Evolutionary conservation across 2,329 filamentous ascomycete species (phyloP), one percentile per base, ranked within the genome.

Genomic region (Xylariaceae sp.): DNA sequence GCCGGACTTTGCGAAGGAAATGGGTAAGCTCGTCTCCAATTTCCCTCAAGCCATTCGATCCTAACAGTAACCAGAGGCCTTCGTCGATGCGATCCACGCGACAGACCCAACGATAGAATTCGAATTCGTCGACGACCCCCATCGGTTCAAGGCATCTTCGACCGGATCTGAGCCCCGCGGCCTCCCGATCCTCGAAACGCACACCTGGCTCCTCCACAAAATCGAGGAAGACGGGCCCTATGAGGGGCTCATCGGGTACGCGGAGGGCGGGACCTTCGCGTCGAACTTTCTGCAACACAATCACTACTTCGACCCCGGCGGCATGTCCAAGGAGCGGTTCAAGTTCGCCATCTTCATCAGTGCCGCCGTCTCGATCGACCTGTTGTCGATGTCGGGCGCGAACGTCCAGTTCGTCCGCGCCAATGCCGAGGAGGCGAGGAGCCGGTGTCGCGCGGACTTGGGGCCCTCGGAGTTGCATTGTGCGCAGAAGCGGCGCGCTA

Each of bases 231-330:
- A 67, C 18, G 69, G 69, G 0, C 67, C 66, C 4, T 71, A 70
- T 30, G 68, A 72, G 23, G 71, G 70, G 11, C 63, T 70, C 1
- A 35, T 72, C 52, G 64, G 64, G 10, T 69, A 65, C 45, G 64
- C 63, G 2, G 63, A 70, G 15, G 75, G 75, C 17, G 77, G 74
- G 48, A 65, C 71, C 4, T 65, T 78, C 2, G 67, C 75, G 18
- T 70, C 70, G 23, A 76, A 70, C 67, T 78, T 74, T 62, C 67
- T 78, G 13, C 63, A 78, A 18, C 73, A 74, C 65, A 73, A 73
- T 37, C 68, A 71, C 55, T 72, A 30, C 23, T 13, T 6, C 42
- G 69, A 61, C 73, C 74, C 60, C 62, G 3, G 23, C n/a, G 37
- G 56, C 6, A 60, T 65, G 7, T 57, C 65, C 2, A 65, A 67